A percentile compares a stretch with the other conserved stretches of the same genome.
These are phyloP conservation scores for Austroboletus novae-zelandiae DNA, from an alignment of 1,284 basidiomycete genomes.

Conservation along the genomic window DNA sequence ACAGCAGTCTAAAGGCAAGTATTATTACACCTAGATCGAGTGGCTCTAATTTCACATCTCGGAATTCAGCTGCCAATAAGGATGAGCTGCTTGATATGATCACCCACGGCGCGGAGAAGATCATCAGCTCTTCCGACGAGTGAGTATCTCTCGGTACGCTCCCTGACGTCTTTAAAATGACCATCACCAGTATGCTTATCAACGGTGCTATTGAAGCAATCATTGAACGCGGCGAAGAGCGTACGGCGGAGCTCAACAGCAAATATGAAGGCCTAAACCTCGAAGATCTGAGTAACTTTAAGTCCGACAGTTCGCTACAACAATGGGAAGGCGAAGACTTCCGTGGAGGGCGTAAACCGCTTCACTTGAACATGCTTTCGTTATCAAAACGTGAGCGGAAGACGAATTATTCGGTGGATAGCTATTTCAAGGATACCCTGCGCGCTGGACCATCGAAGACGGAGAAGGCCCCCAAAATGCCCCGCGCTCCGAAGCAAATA, in stretches of 20 bases:
- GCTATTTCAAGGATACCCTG: conserved; percentile 92
- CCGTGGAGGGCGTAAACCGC: conserved; percentile 65
- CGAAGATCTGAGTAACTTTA: conserved; percentile 97
- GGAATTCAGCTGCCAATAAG: conserved; percentile 77
- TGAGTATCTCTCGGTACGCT: conserved; percentile 33
- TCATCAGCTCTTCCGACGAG: conserved; percentile 79
- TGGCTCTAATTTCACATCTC: not conserved
- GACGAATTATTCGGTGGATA: conserved; percentile 92
- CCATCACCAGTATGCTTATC: conserved; percentile 62
- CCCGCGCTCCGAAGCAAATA: conserved; percentile 89
- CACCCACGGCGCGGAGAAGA: conserved; percentile 95
- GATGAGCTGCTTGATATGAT: conserved; percentile 99
- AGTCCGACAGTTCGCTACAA: conserved; percentile 84
- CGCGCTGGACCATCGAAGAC: conserved; percentile 75
- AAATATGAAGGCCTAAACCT: conserved; percentile 91
- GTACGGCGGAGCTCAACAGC: conserved; percentile 84
- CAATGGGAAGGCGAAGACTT: conserved; percentile 99
- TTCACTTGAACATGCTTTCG: conserved; percentile 84
- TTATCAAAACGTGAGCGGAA: conserved; percentile 96
- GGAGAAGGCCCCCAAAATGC: conserved; percentile 83
- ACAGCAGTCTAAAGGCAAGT: conserved; percentile 62
- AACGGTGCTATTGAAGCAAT: conserved; percentile 96
- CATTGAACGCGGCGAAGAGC: conserved; percentile 88
- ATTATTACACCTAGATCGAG: not conserved
- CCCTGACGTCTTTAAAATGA: not conserved